A percentile compares a stretch with the other conserved stretches of the same genome.
Evolutionary conservation across 1,139 yeast species (phyloP).

Genomic region (Candida gigantensis): DNA sequence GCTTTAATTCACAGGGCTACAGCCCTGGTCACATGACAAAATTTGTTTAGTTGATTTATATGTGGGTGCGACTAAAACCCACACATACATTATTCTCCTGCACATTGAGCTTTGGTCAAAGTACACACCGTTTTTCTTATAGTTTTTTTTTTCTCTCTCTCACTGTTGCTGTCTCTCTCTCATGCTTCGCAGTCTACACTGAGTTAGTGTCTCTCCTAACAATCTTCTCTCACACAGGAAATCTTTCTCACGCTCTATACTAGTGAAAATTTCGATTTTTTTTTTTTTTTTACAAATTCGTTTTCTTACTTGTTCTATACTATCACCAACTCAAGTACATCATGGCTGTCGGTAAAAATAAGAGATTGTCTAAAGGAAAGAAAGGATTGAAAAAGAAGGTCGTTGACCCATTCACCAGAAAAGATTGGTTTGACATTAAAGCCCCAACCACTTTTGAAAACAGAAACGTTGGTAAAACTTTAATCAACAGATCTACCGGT

Average conservation of each 20-base stretch:
- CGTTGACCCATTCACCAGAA: slow-evolving; percentile 54
- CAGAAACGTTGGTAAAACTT: slow-evolving; percentile 54
- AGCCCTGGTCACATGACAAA: slow-evolving; percentile 7
- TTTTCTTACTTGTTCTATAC: slow-evolving; percentile 6
- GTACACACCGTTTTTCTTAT: background rate
- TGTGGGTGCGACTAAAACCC: background rate
- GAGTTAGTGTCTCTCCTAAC: background rate
- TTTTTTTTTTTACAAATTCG: slow-evolving; percentile 8
- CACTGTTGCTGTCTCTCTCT: background rate
- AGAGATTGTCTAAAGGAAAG: slow-evolving; percentile 56
- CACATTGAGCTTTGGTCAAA: background rate
- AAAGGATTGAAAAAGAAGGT: slow-evolving; percentile 55
- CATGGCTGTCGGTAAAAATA: slow-evolving; percentile 57
- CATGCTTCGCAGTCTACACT: no score
- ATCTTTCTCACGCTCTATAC: slow-evolving; percentile 3
- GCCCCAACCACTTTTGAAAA: slow-evolving; percentile 54
- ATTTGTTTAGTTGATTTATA: background rate
- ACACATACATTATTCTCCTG: background rate
- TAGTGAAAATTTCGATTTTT: slow-evolving; percentile 9
- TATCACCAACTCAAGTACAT: slow-evolving; percentile 14
- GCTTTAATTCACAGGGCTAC: background rate
- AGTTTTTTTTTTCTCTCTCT: slow-evolving; percentile 1
- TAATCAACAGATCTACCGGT: slow-evolving; percentile 54
- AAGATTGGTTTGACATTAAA: slow-evolving; percentile 55
- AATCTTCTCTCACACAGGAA: background rate